Evolutionary conservation across 208 protist genomes (phyloP).

Genomic region (Crithidia thermophila): DNA sequence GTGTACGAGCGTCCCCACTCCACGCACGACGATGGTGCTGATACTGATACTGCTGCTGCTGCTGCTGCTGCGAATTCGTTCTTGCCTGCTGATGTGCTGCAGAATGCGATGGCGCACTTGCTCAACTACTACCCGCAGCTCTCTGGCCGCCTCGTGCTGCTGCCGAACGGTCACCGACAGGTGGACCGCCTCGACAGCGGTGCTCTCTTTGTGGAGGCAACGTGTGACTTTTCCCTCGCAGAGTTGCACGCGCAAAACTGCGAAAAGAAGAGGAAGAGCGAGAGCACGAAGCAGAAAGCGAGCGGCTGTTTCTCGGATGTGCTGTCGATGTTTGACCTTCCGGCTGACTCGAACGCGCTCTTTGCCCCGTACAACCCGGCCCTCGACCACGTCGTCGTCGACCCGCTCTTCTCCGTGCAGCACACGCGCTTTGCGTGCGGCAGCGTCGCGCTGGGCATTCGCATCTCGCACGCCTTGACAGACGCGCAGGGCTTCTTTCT

Average conservation of each 20-base stretch:
- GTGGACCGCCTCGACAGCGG: slow-evolving; percentile 20
- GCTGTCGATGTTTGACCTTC: slow-evolving; percentile 31
- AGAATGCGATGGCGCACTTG: slow-evolving; percentile 19
- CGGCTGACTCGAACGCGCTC: slow-evolving; percentile 28
- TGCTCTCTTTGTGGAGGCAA: slow-evolving; percentile 12
- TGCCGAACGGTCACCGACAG: slow-evolving; percentile 17
- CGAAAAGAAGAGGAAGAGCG: not conserved
- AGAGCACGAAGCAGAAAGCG: not conserved
- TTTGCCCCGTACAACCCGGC: slow-evolving; percentile 24
- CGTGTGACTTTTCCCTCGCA: slow-evolving; percentile 10
- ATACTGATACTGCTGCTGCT: not conserved
- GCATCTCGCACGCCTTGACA: slow-evolving; percentile 28
- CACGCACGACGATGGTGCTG: too few relatives aligned
- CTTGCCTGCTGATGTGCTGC: slow-evolving; percentile 5
- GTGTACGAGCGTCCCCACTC: slow-evolving; percentile 13
- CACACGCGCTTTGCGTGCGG: slow-evolving; percentile 41
- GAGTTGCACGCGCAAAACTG: slow-evolving; percentile 1
- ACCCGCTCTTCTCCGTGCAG: slow-evolving; percentile 28
- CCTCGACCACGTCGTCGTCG: not conserved
- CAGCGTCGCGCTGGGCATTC: slow-evolving; percentile 28
- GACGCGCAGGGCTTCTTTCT: slow-evolving; percentile 32
- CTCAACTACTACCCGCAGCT: slow-evolving; percentile 29
- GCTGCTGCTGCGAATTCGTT: not conserved
- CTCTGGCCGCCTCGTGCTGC: slow-evolving; percentile 15
- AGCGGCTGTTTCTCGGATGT: not conserved